Evolutionary conservation across 306 rosid genomes (phyloP).

Genomic region (Rosa chinensis): DNA sequence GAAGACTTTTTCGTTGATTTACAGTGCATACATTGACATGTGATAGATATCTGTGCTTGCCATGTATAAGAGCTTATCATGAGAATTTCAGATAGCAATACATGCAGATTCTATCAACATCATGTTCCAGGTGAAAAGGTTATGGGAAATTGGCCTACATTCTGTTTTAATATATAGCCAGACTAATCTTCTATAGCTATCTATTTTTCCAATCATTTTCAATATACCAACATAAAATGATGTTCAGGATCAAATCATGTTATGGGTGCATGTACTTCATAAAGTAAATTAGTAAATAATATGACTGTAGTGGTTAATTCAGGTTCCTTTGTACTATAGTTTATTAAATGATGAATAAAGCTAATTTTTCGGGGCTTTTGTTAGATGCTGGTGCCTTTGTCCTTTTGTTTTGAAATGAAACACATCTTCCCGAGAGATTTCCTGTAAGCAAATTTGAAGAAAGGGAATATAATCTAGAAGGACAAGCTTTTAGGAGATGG

Average conservation of each 20-base stretch:
- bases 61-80: not conserved
- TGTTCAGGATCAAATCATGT: not conserved
- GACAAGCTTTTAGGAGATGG: not conserved
- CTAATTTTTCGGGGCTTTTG: not conserved
- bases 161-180: not conserved
- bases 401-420: not conserved
- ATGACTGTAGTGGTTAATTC: not conserved
- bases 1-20: not conserved
- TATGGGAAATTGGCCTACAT: not conserved
- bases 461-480: not conserved
- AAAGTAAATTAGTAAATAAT: not conserved
- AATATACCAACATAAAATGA: not conserved
- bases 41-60: not conserved
- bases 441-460: not conserved
- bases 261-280: not conserved
- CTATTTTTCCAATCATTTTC: not conserved
- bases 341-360: not conserved
- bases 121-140: not conserved
- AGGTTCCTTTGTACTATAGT: not conserved
- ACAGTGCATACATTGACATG: not conserved
- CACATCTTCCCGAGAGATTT: not conserved
- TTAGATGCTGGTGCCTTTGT: not conserved
- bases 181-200: not conserved
- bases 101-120: not conserved
- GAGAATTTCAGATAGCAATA: not conserved